Percentiles rank a stretch among this genome's conserved stretches.
phyloP scores from a whole-genome alignment of 805 yeast genomes.

The Pichia kluyveri region DNA sequence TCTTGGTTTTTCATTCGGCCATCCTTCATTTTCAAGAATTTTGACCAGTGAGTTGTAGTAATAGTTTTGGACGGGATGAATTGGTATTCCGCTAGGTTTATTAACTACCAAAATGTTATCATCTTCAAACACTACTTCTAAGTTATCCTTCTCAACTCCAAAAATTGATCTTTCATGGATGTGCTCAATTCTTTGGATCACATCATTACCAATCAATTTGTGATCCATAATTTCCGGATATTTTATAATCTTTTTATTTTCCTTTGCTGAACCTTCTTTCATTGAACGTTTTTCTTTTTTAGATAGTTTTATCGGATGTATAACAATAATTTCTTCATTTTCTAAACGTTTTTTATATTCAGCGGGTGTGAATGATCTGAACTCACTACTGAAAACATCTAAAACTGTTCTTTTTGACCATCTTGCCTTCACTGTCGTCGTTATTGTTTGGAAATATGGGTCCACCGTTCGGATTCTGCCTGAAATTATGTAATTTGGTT shows the following conservation, averaged over 20 bases:
- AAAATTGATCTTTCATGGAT: constrained; percentile 22
- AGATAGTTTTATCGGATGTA: constrained; percentile 12
- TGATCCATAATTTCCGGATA: constrained; percentile 15
- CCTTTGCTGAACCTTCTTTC: neutral
- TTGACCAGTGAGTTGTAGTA: constrained; percentile 38
- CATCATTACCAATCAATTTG: constrained; percentile 20
- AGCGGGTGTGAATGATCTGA: constrained; percentile 21
- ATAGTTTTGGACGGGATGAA: constrained; percentile 44
- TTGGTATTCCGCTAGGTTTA: constrained; percentile 47
- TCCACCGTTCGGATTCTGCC: constrained; percentile 31
- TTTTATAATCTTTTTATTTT: neutral
- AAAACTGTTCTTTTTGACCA: constrained; percentile 32
- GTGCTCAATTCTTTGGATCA: constrained; percentile 20
- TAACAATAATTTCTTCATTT: constrained; percentile 13
- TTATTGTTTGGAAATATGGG: constrained; percentile 32
- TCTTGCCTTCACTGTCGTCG: constrained; percentile 34
- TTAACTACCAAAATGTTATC: constrained; percentile 32
- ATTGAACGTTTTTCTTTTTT: constrained; percentile 10
- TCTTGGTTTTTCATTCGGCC: neutral
- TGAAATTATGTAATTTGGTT: constrained; percentile 15
- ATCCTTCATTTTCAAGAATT: constrained; percentile 29
- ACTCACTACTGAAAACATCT: constrained; percentile 33
- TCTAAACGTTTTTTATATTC: constrained; percentile 18
- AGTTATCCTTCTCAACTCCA: neutral
- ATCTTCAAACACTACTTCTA: constrained; percentile 17